phyloP scores from a whole-genome alignment of 768 basidiomycete genomes.

The Flagelloscypha sp. region DNA sequence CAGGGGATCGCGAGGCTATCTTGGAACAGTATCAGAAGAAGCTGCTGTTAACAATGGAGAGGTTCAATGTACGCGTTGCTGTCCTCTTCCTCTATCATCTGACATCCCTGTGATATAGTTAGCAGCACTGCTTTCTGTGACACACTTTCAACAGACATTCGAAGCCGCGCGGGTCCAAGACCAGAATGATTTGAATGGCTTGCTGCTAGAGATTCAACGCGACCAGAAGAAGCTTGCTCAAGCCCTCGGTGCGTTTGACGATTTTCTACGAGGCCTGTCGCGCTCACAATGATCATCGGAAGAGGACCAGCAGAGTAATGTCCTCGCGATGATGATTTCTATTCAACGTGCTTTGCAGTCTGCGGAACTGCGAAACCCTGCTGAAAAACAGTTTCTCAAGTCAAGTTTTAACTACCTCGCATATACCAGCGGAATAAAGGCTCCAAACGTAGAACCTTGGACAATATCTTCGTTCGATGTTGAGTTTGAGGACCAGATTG shows the following conservation, averaged over 20 bases:
- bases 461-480: conserved; percentile 19
- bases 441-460: conserved; percentile 15
- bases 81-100: too few species aligned
- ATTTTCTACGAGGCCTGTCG: too few species aligned
- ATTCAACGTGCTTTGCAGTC: conserved; percentile 11
- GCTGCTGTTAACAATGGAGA: too few species aligned
- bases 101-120: too few species aligned
- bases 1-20: too few species aligned
- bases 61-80: too few species aligned
- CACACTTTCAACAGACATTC: too few species aligned
- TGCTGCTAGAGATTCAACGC: conserved; percentile 8
- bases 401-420: conserved; percentile 13
- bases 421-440: conserved; percentile 14
- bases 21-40: too few species aligned
- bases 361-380: too few species aligned
- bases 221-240: conserved; percentile 12
- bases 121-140: too few species aligned
- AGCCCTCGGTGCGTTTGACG: conserved; percentile 8
- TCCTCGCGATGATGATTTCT: conserved; percentile 16
- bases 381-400: conserved; percentile 12
- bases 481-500: conserved; percentile 16
- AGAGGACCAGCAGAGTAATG: conserved; percentile 12
- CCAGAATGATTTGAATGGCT: conserved; percentile 7
- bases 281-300: background rate
- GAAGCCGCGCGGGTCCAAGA: conserved; percentile 12